phyloP scores from a whole-genome alignment of 1,139 yeast species.

The Trichomonascaceae sp. region DNA sequence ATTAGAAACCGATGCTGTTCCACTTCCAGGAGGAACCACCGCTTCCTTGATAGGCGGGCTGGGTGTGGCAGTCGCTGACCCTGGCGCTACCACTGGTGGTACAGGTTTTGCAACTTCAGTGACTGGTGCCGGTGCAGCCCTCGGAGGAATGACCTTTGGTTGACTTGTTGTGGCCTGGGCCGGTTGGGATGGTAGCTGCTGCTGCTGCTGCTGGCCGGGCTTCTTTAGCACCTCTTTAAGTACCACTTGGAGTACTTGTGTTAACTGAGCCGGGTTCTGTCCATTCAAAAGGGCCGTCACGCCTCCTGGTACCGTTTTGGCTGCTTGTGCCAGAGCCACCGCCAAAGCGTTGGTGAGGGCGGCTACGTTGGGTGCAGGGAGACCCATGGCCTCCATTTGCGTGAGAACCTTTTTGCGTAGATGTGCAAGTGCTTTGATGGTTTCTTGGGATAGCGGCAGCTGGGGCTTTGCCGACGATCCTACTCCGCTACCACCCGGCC shows the following conservation, averaged over 20 bases:
- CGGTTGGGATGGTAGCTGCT: background rate
- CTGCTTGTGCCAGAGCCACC: slow-evolving; percentile 85
- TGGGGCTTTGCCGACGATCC: background rate
- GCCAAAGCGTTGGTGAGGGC: slow-evolving; percentile 86
- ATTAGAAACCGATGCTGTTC: background rate
- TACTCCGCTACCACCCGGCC: background rate
- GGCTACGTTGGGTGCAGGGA: slow-evolving; percentile 29
- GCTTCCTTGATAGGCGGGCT: slow-evolving; percentile 2
- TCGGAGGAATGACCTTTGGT: slow-evolving; percentile 1
- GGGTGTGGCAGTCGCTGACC: slow-evolving; percentile 4
- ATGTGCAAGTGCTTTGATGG: slow-evolving; percentile 23
- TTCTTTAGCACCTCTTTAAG: slow-evolving; percentile 20
- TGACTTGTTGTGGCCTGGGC: slow-evolving; percentile 1
- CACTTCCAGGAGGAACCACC: background rate
- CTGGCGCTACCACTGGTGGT: too few relatives aligned
- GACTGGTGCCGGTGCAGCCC: slow-evolving; percentile 4
- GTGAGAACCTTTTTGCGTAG: slow-evolving; percentile 26
- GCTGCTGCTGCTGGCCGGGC: slow-evolving; percentile 1
- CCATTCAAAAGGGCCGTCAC: slow-evolving; percentile 60
- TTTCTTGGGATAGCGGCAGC: slow-evolving; percentile 21
- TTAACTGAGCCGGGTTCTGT: slow-evolving; percentile 77
- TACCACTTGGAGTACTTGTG: slow-evolving; percentile 71
- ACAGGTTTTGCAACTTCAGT: slow-evolving; percentile 4
- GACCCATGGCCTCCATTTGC: slow-evolving; percentile 20
- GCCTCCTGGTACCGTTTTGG: slow-evolving; percentile 57